Conservation (phyloP, 768 basidiomycete species). For the Rhodotorula graminis region DNA sequence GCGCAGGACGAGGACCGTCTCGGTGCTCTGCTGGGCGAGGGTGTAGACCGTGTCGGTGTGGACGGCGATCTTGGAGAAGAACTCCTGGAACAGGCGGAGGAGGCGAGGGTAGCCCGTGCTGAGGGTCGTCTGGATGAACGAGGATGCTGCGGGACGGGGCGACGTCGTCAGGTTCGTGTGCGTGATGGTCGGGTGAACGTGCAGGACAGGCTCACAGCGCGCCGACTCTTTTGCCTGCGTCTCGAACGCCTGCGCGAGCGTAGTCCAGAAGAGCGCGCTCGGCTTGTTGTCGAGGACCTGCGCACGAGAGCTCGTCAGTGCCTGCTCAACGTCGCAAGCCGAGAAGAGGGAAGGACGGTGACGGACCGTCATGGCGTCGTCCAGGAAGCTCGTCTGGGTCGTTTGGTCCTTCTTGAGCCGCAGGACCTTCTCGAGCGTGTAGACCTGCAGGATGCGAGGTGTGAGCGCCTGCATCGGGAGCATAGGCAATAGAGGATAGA, state of each 20-base stretch:
- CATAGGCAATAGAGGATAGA: accelerated
- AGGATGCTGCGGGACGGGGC: conserved; percentile 59
- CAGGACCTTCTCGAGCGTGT: conserved; percentile 89
- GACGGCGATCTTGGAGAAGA: conserved; percentile 90
- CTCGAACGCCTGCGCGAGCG: conserved; percentile 73
- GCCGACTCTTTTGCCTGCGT: conserved; percentile 73
- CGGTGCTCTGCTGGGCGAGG: conserved; percentile 82
- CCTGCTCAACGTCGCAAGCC: background rate
- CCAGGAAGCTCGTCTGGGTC: conserved; percentile 73
- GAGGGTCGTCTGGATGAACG: conserved; percentile 84
- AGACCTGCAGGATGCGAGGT: conserved; percentile 57
- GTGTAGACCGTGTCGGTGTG: conserved; percentile 93
- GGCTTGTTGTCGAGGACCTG: conserved; percentile 86
- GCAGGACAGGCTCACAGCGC: conserved; percentile 54
- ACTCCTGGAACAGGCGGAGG: conserved; percentile 87
- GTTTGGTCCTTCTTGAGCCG: conserved; percentile 77
- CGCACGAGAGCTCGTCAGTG: too few species aligned
- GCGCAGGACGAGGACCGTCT: conserved; percentile 81
- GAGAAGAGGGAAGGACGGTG: background rate
- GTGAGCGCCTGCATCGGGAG: background rate
- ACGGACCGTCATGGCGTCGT: conserved; percentile 84
- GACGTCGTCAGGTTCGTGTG: background rate
- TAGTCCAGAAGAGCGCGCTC: conserved; percentile 83
- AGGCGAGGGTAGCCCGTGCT: conserved; percentile 79
- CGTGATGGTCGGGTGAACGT: background rate